Percentiles rank a stretch among this genome's conserved stretches.
phyloP scores from a whole-genome alignment of 805 yeast genomes.

The Lipomyces lipofer region DNA sequence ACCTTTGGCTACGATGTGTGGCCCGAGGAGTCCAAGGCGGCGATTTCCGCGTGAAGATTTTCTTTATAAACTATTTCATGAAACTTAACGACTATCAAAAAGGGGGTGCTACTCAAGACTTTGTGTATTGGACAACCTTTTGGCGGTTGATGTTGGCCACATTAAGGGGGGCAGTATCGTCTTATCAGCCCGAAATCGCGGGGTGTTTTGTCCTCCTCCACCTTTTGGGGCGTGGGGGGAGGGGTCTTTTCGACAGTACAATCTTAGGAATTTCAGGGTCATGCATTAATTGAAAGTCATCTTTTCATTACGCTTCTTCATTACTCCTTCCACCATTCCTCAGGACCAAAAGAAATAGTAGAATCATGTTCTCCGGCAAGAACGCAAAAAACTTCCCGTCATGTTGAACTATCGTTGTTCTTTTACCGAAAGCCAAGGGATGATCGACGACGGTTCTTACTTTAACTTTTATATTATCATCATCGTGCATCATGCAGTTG shows the following conservation, averaged over 20 bases:
- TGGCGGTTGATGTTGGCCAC: slow-evolving; percentile 1
- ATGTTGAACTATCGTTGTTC: slow-evolving; percentile 2
- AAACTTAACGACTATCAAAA: neutral
- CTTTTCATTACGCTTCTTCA: slow-evolving; percentile 2
- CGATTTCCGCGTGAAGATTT: slow-evolving; percentile 1
- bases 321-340: slow-evolving; percentile 1
- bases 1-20: slow-evolving; percentile 8
- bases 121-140: neutral
- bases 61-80: neutral
- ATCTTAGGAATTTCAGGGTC: slow-evolving; percentile 1
- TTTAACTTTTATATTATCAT: neutral
- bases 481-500: neutral
- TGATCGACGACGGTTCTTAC: slow-evolving; percentile 2
- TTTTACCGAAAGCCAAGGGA: slow-evolving; percentile 3
- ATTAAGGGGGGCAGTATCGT: neutral
- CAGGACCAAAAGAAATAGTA: slow-evolving; percentile 1
- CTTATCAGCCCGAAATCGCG: slow-evolving; percentile 2
- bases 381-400: slow-evolving; percentile 1
- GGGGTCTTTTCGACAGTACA: neutral
- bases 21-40: slow-evolving; percentile 5
- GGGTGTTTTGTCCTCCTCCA: slow-evolving; percentile 1
- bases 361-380: slow-evolving; percentile 3
- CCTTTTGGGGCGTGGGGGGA: neutral
- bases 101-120: neutral
- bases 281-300: neutral